Evolutionary conservation across 257 asterid genomes (phyloP).

Genomic region (Solanum arcanum): DNA sequence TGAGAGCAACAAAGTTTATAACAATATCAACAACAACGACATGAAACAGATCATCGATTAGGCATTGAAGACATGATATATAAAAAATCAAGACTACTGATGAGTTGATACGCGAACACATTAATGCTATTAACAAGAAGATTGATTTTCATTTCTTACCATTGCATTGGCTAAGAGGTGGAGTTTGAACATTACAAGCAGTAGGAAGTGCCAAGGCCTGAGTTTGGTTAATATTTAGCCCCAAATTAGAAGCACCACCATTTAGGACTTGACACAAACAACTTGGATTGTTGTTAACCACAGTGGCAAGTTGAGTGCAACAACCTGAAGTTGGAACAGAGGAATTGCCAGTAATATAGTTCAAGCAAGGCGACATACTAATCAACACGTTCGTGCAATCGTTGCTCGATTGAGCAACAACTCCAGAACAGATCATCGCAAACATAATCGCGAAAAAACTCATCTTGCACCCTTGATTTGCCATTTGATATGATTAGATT

Average conservation of each 20-base stretch:
- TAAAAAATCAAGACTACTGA: background rate
- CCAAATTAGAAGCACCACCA: conserved; percentile 40
- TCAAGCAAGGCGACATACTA: conserved; percentile 85
- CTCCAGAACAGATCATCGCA: conserved; percentile 22
- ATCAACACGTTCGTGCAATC: conserved; percentile 66
- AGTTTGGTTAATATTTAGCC: conserved; percentile 53
- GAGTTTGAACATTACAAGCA: conserved; percentile 66
- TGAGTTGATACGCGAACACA: background rate
- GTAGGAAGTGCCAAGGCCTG: conserved; percentile 67
- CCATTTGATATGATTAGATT: conserved; percentile 18
- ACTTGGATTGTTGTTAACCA: conserved; percentile 46
- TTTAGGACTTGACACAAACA: conserved; percentile 66
- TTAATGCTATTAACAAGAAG: background rate
- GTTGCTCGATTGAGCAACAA: conserved; percentile 41
- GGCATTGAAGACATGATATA: background rate
- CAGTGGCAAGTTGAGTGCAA: conserved; percentile 62
- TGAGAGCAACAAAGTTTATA: background rate
- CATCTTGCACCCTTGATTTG: conserved; percentile 12
- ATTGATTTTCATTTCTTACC: conserved; percentile 16
- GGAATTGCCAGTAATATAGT: conserved; percentile 53
- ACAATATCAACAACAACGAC: background rate
- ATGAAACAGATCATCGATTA: background rate
- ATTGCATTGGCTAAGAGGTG: conserved; percentile 46
- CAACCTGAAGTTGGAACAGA: conserved; percentile 49
- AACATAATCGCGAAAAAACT: conserved; percentile 19